These are phyloP conservation scores for Orbilia oligospora DNA, from an alignment of 2,329 filamentous ascomycete genomes.

Conservation along the genomic window DNA sequence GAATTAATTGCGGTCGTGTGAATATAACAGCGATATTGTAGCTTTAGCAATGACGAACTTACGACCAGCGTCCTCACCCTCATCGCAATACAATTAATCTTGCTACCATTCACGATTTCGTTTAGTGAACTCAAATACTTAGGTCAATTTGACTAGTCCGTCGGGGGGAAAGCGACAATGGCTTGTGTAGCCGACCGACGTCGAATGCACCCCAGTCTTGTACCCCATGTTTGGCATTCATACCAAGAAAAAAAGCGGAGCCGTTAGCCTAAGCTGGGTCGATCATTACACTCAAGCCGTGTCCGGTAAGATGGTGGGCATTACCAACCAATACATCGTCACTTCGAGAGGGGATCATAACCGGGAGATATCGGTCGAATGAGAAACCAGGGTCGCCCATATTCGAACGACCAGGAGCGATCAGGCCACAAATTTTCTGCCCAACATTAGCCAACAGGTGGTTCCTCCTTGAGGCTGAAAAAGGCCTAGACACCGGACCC, in stretches of 20 bases:
- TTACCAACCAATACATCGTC: slow-evolving; percentile 35
- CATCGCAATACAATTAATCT: neutral
- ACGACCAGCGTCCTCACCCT: neutral
- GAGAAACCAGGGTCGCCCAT: slow-evolving; percentile 34
- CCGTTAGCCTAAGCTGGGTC: slow-evolving; percentile 5
- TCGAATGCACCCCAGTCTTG: slow-evolving; percentile 22
- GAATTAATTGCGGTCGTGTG: slow-evolving; percentile 2
- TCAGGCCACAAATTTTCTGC: slow-evolving; percentile 51
- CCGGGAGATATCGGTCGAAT: slow-evolving; percentile 22
- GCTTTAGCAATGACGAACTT: slow-evolving; percentile 11
- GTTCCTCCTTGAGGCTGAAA: slow-evolving; percentile 54
- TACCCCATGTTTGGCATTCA: slow-evolving; percentile 18
- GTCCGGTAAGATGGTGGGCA: slow-evolving; percentile 8
- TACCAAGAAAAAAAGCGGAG: slow-evolving; percentile 30
- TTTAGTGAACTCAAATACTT: neutral
- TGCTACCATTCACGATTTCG: neutral
- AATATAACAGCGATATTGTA: slow-evolving; percentile 7
- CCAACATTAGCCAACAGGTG: slow-evolving; percentile 44
- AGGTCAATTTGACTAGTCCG: neutral
- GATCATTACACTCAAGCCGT: neutral
- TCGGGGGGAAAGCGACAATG: slow-evolving; percentile 21
- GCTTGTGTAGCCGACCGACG: slow-evolving; percentile 39
- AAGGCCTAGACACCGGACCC: slow-evolving; percentile 41
- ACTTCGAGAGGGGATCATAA: slow-evolving; percentile 17
- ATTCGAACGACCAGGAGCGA: slow-evolving; percentile 35